Conservation (phyloP, 768 basidiomycete genomes). For the Lactarius deliciosus region DNA sequence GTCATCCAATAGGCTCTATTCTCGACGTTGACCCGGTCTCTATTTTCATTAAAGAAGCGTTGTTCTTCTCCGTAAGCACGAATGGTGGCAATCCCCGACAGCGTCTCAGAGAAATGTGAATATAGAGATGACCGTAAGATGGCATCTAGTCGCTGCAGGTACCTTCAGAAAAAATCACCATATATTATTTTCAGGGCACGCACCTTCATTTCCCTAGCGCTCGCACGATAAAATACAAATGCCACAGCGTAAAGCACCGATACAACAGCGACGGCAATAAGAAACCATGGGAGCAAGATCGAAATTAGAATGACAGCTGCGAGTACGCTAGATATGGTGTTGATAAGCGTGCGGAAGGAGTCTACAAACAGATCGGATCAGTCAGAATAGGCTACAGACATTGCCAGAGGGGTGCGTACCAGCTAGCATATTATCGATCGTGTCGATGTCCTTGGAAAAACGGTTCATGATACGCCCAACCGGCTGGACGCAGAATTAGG, state of each 20-base stretch:
- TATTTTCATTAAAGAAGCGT: slow-evolving; percentile 75
- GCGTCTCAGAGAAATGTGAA: slow-evolving; percentile 88
- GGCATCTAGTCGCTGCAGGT: slow-evolving; percentile 61
- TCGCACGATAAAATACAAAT: slow-evolving; percentile 80
- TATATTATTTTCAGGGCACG: background rate
- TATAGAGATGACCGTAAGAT: slow-evolving; percentile 86
- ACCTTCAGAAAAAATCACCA: slow-evolving; percentile 1
- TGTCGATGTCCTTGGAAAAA: slow-evolving; percentile 86
- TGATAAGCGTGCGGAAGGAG: slow-evolving; percentile 68
- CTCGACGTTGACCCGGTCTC: slow-evolving; percentile 75
- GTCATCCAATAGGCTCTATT: slow-evolving; percentile 90
- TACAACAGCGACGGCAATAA: slow-evolving; percentile 67
- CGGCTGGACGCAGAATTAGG: slow-evolving; percentile 44
- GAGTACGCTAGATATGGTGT: slow-evolving; percentile 61
- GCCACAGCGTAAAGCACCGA: slow-evolving; percentile 64
- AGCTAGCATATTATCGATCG: slow-evolving; percentile 71
- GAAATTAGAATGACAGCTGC: slow-evolving; percentile 80
- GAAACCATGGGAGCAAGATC: slow-evolving; percentile 80
- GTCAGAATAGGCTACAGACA: slow-evolving; percentile 12
- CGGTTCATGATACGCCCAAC: slow-evolving; percentile 89
- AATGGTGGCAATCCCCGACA: slow-evolving; percentile 84
- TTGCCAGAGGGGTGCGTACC: slow-evolving; percentile 36
- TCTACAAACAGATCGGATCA: slow-evolving; percentile 41
- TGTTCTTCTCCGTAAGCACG: slow-evolving; percentile 80
- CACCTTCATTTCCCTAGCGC: slow-evolving; percentile 83